These are phyloP conservation scores for Capsella rubella DNA, from an alignment of 441 rosid genomes.

Conservation along the genomic window DNA sequence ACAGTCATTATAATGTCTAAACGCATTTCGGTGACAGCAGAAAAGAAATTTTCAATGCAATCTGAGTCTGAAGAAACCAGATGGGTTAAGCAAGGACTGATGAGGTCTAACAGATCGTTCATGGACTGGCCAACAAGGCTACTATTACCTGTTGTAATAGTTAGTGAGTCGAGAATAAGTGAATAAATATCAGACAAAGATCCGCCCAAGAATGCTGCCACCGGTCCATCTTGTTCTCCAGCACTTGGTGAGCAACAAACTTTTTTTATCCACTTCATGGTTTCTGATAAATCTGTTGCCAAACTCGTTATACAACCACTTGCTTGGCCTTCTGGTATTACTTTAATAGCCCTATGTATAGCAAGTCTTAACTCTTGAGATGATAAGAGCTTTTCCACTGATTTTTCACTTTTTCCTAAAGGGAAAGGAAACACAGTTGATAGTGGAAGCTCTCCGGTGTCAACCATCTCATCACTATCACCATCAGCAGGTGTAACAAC, in stretches of 20 bases:
- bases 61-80: slow-evolving; percentile 60
- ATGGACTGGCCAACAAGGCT: slow-evolving; percentile 64
- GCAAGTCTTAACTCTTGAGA: slow-evolving; percentile 69
- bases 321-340: slow-evolving; percentile 92
- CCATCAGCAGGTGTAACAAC: slow-evolving; percentile 34
- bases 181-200: slow-evolving; percentile 76
- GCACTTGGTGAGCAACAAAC: slow-evolving; percentile 46
- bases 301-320: slow-evolving; percentile 69
- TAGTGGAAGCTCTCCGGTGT: slow-evolving; percentile 38
- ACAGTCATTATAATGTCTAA: slow-evolving; percentile 42
- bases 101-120: slow-evolving; percentile 58
- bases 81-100: slow-evolving; percentile 64
- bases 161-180: slow-evolving; percentile 70
- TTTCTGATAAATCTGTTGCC: slow-evolving; percentile 64
- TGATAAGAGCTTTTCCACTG: slow-evolving; percentile 61
- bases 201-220: slow-evolving; percentile 70
- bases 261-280: slow-evolving; percentile 72
- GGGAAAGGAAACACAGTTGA: slow-evolving; percentile 37
- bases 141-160: slow-evolving; percentile 81
- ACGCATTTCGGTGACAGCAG: slow-evolving; percentile 56
- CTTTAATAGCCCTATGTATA: slow-evolving; percentile 60
- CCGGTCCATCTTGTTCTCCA: slow-evolving; percentile 46
- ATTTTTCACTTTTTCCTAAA: slow-evolving; percentile 50
- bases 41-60: slow-evolving; percentile 57
- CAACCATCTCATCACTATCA: slow-evolving; percentile 41